phyloP scores from a whole-genome alignment of 2,329 filamentous ascomycete species.

The Ophiosphaerella korrae region DNA sequence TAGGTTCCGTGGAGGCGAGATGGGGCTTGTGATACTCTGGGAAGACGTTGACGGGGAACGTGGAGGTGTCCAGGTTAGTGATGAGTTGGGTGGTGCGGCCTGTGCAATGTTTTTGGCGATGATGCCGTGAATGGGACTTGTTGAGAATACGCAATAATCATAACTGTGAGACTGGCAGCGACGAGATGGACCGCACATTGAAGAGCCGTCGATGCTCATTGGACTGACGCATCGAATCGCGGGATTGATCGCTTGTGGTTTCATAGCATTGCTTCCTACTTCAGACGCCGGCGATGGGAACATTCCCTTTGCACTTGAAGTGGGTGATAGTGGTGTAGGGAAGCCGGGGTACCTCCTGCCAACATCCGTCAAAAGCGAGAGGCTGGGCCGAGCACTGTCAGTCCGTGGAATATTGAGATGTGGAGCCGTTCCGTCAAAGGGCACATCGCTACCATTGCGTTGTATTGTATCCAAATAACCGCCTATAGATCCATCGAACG shows the following conservation, averaged over 20 bases:
- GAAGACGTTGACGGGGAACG: conserved; percentile 2
- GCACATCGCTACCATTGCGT: conserved; percentile 6
- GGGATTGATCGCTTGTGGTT: conserved; percentile 16
- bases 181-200: conserved; percentile 25
- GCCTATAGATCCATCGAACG: conserved; percentile 16
- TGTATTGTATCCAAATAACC: conserved; percentile 4
- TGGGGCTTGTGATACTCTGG: conserved; percentile 14
- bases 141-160: conserved; percentile 14
- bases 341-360: conserved; percentile 41
- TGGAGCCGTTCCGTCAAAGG: conserved; percentile 26
- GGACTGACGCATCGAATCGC: conserved; percentile 17
- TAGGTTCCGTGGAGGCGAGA: conserved; percentile 19
- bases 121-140: conserved; percentile 22
- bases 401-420: conserved; percentile 4
- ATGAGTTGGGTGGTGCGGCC: not conserved
- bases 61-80: not conserved
- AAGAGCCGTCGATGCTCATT: conserved; percentile 35
- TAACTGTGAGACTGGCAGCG: conserved; percentile 19
- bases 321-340: conserved; percentile 38
- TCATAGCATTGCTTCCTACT: conserved; percentile 11
- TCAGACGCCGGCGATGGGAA: conserved; percentile 37
- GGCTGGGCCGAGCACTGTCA: conserved; percentile 8
- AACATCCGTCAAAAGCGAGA: conserved; percentile 35
- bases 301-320: conserved; percentile 28
- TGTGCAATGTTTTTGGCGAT: conserved; percentile 1